Percentiles rank a stretch among this genome's conserved stretches.
Conservation (phyloP, 2,329 filamentous ascomycete genomes). For the Esteya vermicola region DNA sequence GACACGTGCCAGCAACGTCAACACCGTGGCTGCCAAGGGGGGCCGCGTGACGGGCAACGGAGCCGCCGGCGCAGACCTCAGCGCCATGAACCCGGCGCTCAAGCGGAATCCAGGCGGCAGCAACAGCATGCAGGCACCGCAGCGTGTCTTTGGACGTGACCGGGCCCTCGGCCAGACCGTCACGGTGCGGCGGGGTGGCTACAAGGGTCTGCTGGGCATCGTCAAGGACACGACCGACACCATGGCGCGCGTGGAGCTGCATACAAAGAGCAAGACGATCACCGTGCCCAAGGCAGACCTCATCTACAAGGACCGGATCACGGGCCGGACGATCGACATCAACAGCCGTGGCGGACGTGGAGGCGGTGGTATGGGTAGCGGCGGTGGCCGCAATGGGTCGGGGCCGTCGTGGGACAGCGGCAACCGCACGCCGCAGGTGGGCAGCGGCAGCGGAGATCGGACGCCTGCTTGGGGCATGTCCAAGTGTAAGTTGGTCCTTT, state of each 20-base stretch:
- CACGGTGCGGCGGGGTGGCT: slow-evolving; percentile 70
- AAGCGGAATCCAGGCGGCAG: slow-evolving; percentile 50
- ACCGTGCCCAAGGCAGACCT: slow-evolving; percentile 70
- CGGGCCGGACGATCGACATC: slow-evolving; percentile 65
- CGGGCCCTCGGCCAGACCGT: slow-evolving; percentile 83
- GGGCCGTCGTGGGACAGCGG: slow-evolving; percentile 41
- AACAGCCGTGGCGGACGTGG: slow-evolving; percentile 31
- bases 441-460: slow-evolving; percentile 44
- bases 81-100: slow-evolving; percentile 82
- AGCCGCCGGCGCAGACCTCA: slow-evolving; percentile 56
- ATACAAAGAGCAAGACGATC: slow-evolving; percentile 86
- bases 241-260: slow-evolving; percentile 78
- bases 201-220: slow-evolving; percentile 87
- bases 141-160: slow-evolving; percentile 67
- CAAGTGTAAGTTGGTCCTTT: slow-evolving; percentile 39
- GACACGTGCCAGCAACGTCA: slow-evolving; percentile 69
- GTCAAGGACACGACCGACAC: slow-evolving; percentile 88
- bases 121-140: slow-evolving; percentile 48
- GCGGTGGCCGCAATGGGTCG: slow-evolving; percentile 12
- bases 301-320: slow-evolving; percentile 73
- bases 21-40: slow-evolving; percentile 87
- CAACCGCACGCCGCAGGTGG: slow-evolving; percentile 53
- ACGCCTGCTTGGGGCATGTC: slow-evolving; percentile 62
- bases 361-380: slow-evolving; percentile 21
- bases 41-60: slow-evolving; percentile 52